Evolutionary conservation across 2,329 filamentous ascomycete genomes (phyloP).

Genomic region (Ophiostoma fasciatum): DNA sequence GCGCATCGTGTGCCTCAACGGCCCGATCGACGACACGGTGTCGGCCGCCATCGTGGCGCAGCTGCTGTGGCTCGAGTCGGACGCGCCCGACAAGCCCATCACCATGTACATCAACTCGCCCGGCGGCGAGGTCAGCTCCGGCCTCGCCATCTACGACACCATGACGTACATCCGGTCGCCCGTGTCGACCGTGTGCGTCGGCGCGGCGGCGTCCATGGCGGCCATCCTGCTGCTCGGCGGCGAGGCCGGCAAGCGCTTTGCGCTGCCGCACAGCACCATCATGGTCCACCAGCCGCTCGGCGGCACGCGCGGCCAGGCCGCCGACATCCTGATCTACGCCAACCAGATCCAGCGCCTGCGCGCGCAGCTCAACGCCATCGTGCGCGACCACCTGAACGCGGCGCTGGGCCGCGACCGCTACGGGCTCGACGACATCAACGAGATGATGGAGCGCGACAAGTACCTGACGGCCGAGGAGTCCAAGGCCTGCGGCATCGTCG

Average conservation of each 20-base stretch:
- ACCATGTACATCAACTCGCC: slow-evolving; percentile 97
- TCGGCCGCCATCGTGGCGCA: slow-evolving; percentile 93
- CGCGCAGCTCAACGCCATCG: slow-evolving; percentile 79
- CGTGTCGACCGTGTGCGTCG: slow-evolving; percentile 88
- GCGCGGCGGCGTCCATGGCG: slow-evolving; percentile 91
- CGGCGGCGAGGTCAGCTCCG: slow-evolving; percentile 80
- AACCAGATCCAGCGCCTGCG: slow-evolving; percentile 88
- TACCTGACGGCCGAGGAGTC: slow-evolving; percentile 86
- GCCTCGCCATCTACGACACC: slow-evolving; percentile 89
- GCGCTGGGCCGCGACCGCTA: slow-evolving; percentile 61
- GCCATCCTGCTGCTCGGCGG: slow-evolving; percentile 78
- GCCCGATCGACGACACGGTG: slow-evolving; percentile 75
- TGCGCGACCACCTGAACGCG: slow-evolving; percentile 70
- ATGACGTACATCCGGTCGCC: slow-evolving; percentile 94
- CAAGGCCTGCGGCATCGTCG: slow-evolving; percentile 77
- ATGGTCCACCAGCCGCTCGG: slow-evolving; percentile 97
- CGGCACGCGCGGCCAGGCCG: slow-evolving; percentile 47
- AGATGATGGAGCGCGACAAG: slow-evolving; percentile 92
- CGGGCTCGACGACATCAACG: slow-evolving; percentile 70
- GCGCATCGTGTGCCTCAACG: slow-evolving; percentile 88
- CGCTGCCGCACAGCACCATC: slow-evolving; percentile 81
- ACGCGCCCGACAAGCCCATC: slow-evolving; percentile 87
- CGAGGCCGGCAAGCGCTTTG: slow-evolving; percentile 69
- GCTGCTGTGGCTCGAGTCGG: slow-evolving; percentile 93
- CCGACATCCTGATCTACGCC: slow-evolving; percentile 90